Percentiles rank a stretch among this genome's conserved stretches.
phyloP scores from a whole-genome alignment of 768 basidiomycete genomes.

The Leccinum variicolor region DNA sequence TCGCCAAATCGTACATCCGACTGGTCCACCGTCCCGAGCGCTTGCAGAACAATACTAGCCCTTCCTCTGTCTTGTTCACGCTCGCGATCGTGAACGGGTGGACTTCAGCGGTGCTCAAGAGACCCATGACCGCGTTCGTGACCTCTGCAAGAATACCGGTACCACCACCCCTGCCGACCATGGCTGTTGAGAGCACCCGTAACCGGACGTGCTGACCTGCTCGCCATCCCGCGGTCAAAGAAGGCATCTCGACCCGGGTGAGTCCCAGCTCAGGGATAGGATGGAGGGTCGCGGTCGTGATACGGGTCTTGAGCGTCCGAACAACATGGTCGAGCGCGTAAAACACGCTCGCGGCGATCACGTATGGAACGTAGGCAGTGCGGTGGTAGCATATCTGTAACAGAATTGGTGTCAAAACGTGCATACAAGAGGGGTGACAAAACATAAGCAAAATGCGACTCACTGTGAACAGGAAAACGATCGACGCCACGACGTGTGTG shows the following conservation, averaged over 20 bases:
- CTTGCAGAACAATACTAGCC: conserved; percentile 67
- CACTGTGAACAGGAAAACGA: conserved; percentile 57
- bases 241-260: conserved; percentile 63
- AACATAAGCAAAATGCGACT: conserved; percentile 28
- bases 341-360: conserved; percentile 45
- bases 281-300: conserved; percentile 55
- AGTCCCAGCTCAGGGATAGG: conserved; percentile 60
- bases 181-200: conserved; percentile 50
- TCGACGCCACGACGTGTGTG: conserved; percentile 57
- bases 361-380: conserved; percentile 47
- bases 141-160: not conserved
- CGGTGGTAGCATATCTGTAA: conserved; percentile 51
- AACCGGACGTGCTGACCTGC: conserved; percentile 82
- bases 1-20: conserved; percentile 50
- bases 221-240: conserved; percentile 71
- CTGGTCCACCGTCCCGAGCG: conserved; percentile 64
- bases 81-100: conserved; percentile 87
- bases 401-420: not conserved
- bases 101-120: conserved; percentile 52
- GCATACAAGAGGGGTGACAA: no score
- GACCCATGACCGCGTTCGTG: conserved; percentile 38
- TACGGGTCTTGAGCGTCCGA: conserved; percentile 65
- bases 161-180: not conserved
- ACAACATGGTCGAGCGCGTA: conserved; percentile 58
- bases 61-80: conserved; percentile 51